Evolutionary conservation across 1,284 basidiomycete species (phyloP), one percentile per base, ranked within the genome.

Genomic region (Hymenochaete sp.): DNA sequence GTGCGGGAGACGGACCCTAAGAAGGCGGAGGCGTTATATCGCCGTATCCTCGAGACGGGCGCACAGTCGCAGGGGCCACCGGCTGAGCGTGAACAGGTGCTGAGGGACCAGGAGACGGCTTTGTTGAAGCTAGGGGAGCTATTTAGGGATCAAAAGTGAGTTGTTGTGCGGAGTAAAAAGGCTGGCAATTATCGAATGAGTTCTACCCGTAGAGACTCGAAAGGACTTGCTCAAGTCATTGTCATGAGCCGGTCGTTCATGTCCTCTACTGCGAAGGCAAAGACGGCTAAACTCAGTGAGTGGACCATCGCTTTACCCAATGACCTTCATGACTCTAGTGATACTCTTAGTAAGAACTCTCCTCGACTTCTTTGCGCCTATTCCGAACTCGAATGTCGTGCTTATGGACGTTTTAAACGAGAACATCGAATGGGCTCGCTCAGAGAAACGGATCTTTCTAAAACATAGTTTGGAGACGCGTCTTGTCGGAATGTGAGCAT

Each of bases 261-360:
- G 81, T 85, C 88, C 0, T 85, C 86, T 11, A 92, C 93, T 1
- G 93, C 95, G 21, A 98, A 98, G 65, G 95, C 96, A 6, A 98
- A 98, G 68, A 97, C 95, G 0, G 93, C 95, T 2, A 97, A 97
- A 68, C 79, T 98, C 52, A 93, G 91, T 92, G 53, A 53, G 84
- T 19, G 13, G 21, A 10, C 16, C 13, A 26, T 19, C 0, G 19
- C 14, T 28, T 5, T 22, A 26, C 33, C 19, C 22, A 25, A 5
- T 7, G 18, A 28, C 32, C 11, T 11, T 37, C 32, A 43, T 32
- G 9, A 41, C 21, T 1, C 13, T 21, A 27, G 3, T 8, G 5
- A 35, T 35, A 5, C 13, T 6, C 37, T 7, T 22, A 93, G 90
- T 95, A 64, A 83, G 93, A 44, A 92, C 91, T 3, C 73, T 98